These are phyloP conservation scores for Eucalyptus camaldulensis DNA, from an alignment of 345 rosid species.

Conservation along the genomic window DNA sequence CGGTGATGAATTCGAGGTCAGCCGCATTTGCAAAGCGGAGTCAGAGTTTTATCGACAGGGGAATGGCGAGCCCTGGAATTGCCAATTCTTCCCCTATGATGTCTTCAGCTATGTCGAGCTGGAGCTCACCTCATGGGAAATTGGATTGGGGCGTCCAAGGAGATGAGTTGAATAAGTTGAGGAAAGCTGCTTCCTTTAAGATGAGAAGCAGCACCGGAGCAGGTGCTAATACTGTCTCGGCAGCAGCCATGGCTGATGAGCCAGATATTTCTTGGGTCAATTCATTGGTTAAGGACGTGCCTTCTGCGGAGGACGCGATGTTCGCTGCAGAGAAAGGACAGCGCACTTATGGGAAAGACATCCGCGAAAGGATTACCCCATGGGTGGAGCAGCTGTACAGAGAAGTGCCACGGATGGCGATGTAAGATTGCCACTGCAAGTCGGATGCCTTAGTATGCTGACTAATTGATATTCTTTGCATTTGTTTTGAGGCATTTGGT, in stretches of 20 bases:
- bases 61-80: constrained; percentile 24
- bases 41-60: constrained; percentile 80
- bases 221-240: constrained; percentile 1
- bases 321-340: constrained; percentile 20
- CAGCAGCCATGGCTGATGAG: constrained; percentile 25
- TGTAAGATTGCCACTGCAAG: constrained; percentile 3
- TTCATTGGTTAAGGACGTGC: constrained; percentile 67
- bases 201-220: constrained; percentile 31
- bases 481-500: neutral
- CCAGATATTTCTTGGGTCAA: constrained; percentile 96
- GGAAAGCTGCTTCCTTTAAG: constrained; percentile 76
- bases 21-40: constrained; percentile 85
- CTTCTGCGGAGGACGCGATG: constrained; percentile 18
- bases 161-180: constrained; percentile 76
- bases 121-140: constrained; percentile 80
- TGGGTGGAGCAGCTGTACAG: constrained; percentile 90
- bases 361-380: constrained; percentile 28
- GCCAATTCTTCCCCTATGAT: constrained; percentile 26
- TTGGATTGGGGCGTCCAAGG: constrained; percentile 88
- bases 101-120: constrained; percentile 47
- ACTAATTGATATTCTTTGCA: neutral
- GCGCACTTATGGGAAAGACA: constrained; percentile 18
- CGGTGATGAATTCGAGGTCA: constrained; percentile 84
- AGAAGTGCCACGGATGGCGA: constrained; percentile 93
- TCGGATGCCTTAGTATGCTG: neutral